Evolutionary conservation across 1,284 basidiomycete genomes (phyloP).

Genomic region (Trichosporon sp.): DNA sequence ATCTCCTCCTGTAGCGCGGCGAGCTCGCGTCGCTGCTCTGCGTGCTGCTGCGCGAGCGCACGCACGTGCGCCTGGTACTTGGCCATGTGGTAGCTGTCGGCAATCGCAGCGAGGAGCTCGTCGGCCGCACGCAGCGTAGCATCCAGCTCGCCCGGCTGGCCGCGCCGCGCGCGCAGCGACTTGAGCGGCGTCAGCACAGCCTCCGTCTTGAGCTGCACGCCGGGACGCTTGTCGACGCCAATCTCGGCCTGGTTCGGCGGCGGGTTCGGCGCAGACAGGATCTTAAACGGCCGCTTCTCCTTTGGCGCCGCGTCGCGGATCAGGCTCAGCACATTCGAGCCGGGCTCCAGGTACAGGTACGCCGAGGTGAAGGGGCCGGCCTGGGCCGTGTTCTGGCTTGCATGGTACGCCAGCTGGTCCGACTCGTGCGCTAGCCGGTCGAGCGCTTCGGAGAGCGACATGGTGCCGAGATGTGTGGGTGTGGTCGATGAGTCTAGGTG

Average conservation of each 20-base stretch:
- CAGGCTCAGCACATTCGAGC: constrained; percentile 27
- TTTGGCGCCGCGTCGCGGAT: constrained; percentile 43
- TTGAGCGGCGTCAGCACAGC: constrained; percentile 37
- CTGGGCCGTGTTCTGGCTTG: constrained; percentile 28
- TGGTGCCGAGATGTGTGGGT: constrained; percentile 24
- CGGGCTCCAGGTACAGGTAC: constrained; percentile 28
- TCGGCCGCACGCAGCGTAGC: constrained; percentile 37
- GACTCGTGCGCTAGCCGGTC: constrained; percentile 34
- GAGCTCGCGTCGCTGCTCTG: background rate
- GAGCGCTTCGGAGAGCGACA: constrained; percentile 39
- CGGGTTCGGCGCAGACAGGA: constrained; percentile 14
- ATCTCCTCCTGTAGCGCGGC: background rate
- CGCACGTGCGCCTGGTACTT: constrained; percentile 29
- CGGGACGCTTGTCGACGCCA: background rate
- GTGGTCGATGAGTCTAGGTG: background rate
- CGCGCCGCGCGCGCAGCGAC: constrained; percentile 19
- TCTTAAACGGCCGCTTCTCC: constrained; percentile 42
- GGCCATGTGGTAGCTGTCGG: constrained; percentile 17
- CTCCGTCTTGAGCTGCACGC: constrained; percentile 13
- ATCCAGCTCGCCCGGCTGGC: constrained; percentile 32
- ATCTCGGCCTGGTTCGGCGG: background rate
- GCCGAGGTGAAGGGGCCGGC: constrained; percentile 41
- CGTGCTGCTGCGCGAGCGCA: background rate
- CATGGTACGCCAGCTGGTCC: constrained; percentile 32
- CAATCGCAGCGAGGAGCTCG: constrained; percentile 42